Evolutionary conservation across 2,329 filamentous ascomycete genomes (phyloP).

Genomic region (Eutypa lata): DNA sequence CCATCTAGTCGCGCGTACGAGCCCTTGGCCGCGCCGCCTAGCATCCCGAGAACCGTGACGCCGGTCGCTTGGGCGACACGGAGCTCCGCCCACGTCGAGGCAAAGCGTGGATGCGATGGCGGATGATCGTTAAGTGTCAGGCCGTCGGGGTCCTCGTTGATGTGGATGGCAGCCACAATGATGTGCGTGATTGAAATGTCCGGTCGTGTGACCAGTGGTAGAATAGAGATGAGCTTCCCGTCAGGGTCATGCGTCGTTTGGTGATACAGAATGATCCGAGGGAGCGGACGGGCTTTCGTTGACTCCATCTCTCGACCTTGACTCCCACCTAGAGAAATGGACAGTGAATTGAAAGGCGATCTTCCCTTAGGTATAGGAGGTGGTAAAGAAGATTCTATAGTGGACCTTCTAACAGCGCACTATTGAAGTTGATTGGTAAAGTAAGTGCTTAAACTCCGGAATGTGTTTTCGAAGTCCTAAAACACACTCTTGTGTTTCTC

Average conservation of each 20-base stretch:
- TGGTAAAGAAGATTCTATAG: too few relatives aligned
- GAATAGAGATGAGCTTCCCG: conserved; percentile 35
- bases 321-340: too few relatives aligned
- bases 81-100: conserved; percentile 68
- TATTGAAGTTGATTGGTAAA: too few relatives aligned
- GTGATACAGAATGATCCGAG: conserved; percentile 28
- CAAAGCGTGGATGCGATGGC: conserved; percentile 59
- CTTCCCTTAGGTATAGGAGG: too few relatives aligned
- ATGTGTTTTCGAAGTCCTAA: too few relatives aligned
- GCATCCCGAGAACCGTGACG: conserved; percentile 75
- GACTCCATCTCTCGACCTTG: too few relatives aligned
- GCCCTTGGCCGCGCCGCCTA: conserved; percentile 75
- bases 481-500: too few relatives aligned
- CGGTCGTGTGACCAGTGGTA: conserved; percentile 37
- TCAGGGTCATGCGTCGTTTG: conserved; percentile 40
- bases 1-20: conserved; percentile 57
- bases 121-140: conserved; percentile 74
- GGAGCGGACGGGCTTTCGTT: conserved; percentile 6
- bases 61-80: conserved; percentile 65
- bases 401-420: too few relatives aligned
- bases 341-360: too few relatives aligned
- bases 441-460: too few relatives aligned
- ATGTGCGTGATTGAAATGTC: conserved; percentile 60
- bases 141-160: conserved; percentile 63
- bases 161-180: conserved; percentile 74